These are phyloP conservation scores for Cladophialophora chaetospira DNA, from an alignment of 2,329 filamentous ascomycete genomes.

Conservation along the genomic window DNA sequence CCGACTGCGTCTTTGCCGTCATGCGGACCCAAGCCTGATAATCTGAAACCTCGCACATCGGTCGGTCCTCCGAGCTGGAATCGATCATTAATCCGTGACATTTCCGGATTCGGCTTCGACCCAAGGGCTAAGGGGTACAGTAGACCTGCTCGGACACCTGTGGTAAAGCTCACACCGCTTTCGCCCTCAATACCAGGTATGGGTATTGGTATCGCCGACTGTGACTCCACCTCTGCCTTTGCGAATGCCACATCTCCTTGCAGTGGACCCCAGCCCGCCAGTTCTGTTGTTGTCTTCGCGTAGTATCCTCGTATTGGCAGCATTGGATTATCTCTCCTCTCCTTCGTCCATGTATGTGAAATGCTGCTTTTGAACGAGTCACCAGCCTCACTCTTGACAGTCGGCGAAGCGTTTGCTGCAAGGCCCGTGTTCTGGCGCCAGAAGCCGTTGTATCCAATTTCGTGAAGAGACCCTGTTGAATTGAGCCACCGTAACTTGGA, in stretches of 20 bases:
- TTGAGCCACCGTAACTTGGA: constrained; percentile 76
- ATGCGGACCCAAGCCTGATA: constrained; percentile 83
- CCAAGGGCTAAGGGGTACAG: constrained; percentile 78
- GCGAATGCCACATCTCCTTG: constrained; percentile 90
- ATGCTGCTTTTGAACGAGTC: constrained; percentile 88
- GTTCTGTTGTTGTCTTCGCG: constrained; percentile 72
- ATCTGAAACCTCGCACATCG: constrained; percentile 89
- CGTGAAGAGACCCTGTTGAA: constrained; percentile 66
- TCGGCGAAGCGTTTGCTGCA: constrained; percentile 72
- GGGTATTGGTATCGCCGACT: constrained; percentile 72
- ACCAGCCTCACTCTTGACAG: constrained; percentile 80
- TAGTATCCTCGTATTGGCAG: constrained; percentile 82
- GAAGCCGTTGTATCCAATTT: constrained; percentile 74
- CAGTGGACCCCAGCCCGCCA: constrained; percentile 84
- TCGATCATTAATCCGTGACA: constrained; percentile 86
- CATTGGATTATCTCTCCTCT: constrained; percentile 80
- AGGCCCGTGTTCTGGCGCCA: constrained; percentile 91
- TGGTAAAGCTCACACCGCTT: constrained; percentile 80
- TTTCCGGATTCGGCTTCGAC: constrained; percentile 55
- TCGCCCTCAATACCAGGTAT: constrained; percentile 68
- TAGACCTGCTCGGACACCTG: constrained; percentile 76
- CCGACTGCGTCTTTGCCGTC: constrained; percentile 85
- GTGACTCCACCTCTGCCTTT: constrained; percentile 84
- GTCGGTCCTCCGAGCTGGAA: constrained; percentile 94
- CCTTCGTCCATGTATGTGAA: constrained; percentile 76